Evolutionary conservation across 1,139 yeast genomes (phyloP), one percentile per base, ranked within the genome.

Genomic region (Scheffersomyces quercinus): DNA sequence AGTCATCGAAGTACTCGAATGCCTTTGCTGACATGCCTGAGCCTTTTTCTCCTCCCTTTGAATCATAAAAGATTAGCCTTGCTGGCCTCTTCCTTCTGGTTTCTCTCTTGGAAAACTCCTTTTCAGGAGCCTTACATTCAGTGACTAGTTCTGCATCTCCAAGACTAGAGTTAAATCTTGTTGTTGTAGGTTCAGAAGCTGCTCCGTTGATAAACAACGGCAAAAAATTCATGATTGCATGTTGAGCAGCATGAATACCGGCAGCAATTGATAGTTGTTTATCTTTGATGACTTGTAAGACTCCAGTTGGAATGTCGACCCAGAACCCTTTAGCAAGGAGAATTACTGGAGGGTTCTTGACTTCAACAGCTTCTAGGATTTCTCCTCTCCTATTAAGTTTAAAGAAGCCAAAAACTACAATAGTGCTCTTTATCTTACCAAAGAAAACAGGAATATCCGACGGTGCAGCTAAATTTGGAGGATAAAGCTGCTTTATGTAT

Each of bases 171-270:
- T 79, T 76, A n/a, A 82, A 82, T 33, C 81, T 75, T 7, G 79
- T 79, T 46, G 68, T 68, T 0, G 69, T 67, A 35, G 65, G 59
- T 4, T 72, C 63, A n/a, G 67, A 59, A 1, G 71, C 72, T 2
- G 70, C 68, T 2, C 75, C 74, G 45, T 64, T 63, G 5, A 74
- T 67, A 49, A 81, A 80, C 4, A 77, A 54, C 0, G 97, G 95
- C 24, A 90, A 62, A 50, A 87, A 75, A 39, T 86, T 85, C 78
- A 89, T 84, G 1, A 91, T 68, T 0, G 89, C 89, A 68, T 93
- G 99, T 53, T 90, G 95, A 0, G 97, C 96, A 5, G 96, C 97
- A 67, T 95, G 99, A n/a, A 93, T 88, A 0, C 95, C 95, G 2
- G 89, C 99, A 0, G 98, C 93, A 2, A 84, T 67, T 35, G 81